Base-by-base conservation (phyloP, 805 yeast species). In the Nakazawaea sp. region DNA sequence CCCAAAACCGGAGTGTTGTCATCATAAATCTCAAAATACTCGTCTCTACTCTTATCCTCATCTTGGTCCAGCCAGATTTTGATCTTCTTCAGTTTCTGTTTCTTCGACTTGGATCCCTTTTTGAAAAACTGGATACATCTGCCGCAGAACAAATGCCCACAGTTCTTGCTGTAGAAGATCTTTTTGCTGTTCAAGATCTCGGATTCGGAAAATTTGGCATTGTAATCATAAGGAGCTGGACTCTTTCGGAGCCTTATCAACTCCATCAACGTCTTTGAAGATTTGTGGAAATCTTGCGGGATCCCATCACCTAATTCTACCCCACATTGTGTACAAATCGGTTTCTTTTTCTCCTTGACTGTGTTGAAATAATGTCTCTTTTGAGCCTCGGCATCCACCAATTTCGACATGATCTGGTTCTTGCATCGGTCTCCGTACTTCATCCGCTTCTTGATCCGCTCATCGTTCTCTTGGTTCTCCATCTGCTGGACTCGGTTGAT, bases 91-190 rank as follows among this genome's bases (percentile, higher is more conserved):
- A 21, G 24, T 20, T 32, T 32, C 15, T 21, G 12, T 17, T 12
- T n/a, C 11, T 18, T 36, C 9, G 15, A 11, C 10, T 36, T 28
- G 3, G 23, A 18, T 20, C 20, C 27, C 25, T 32, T 32, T 9
- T 24, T 18, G 32, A 38, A 32, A 6, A 12, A 17, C 27, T 33
- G 34, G n/a, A 31, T 30, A 58, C 96, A 87, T 29, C 90, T 58
- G 1, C 96, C 96, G 56, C 96, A 87, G 53, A 75, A 87, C 1
- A 78, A 71, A 60, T 87, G 96, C 0, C 96, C 96, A 62, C 96
- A 87, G 27, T 61, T 57, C 0, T 84, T 70, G 15, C 28, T 27
- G 29, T 70, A 67, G 50, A 79, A 87, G 2, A 81, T 70, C 42
- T 87, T 68, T 48, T 67, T 75, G 0, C 89, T 80, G 24, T 83